Conservation (phyloP, 148 eudicot species). For the Dysphania ambrosioides region DNA sequence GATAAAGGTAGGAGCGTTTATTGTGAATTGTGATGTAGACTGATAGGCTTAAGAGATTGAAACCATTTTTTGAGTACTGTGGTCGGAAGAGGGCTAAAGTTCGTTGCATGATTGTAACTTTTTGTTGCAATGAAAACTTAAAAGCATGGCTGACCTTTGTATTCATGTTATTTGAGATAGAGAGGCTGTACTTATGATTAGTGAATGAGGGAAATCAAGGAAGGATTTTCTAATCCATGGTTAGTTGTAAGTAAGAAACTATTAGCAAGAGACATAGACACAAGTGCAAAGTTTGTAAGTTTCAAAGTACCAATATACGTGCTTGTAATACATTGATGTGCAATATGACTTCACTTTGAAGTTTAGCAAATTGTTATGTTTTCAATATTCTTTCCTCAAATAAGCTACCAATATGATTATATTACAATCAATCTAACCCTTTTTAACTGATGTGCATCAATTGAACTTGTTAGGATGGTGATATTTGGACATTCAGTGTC, state of each 20-base stretch:
- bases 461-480: conserved; percentile 50
- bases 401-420: background rate
- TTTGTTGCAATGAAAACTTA: background rate
- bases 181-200: background rate
- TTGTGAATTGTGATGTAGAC: no score
- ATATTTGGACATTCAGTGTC: conserved; percentile 68
- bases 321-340: no score
- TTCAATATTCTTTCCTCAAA: no score
- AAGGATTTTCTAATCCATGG: background rate
- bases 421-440: background rate
- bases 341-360: background rate
- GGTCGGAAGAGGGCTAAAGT: no score
- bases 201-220: background rate
- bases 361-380: background rate
- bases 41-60: no score
- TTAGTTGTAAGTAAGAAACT: no score
- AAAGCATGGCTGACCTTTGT: background rate
- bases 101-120: background rate
- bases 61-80: no score
- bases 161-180: background rate
- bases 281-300: background rate
- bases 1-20: no score
- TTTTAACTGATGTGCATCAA: conserved; percentile 1
- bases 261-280: no score
- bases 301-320: background rate